phyloP scores from a whole-genome alignment of 2,329 filamentous ascomycete species.

The Aspergillus pseudoterreus region DNA sequence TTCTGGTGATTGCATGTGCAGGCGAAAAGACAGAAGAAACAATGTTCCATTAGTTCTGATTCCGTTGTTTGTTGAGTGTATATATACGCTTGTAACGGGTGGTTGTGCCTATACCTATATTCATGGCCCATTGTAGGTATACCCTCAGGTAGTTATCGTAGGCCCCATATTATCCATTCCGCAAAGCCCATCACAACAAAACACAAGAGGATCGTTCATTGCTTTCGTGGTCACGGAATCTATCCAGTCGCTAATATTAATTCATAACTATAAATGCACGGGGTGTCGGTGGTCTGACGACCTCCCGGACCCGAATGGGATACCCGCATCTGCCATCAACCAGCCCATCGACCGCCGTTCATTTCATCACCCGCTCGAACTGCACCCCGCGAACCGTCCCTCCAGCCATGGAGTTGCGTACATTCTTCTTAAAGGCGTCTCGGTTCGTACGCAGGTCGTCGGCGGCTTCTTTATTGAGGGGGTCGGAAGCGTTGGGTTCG shows the following conservation, averaged over 20 bases:
- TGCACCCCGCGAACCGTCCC: slow-evolving; percentile 67
- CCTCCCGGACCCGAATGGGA: not conserved
- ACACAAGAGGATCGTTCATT: slow-evolving; percentile 12
- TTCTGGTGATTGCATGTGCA: not conserved
- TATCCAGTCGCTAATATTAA: slow-evolving; percentile 34
- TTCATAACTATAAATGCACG: slow-evolving; percentile 19
- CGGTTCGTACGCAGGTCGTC: slow-evolving; percentile 83
- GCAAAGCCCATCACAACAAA: not conserved
- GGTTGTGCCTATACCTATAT: not conserved
- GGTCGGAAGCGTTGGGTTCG: slow-evolving; percentile 93
- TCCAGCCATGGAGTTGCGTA: slow-evolving; percentile 77
- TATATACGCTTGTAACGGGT: slow-evolving; percentile 26
- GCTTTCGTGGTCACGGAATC: slow-evolving; percentile 22
- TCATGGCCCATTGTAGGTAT: not conserved
- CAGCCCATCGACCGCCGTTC: not conserved
- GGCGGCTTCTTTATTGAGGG: slow-evolving; percentile 96
- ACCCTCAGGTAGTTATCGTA: not conserved
- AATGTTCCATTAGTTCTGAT: slow-evolving; percentile 18
- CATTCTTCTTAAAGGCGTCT: slow-evolving; percentile 88
- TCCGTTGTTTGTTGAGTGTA: slow-evolving; percentile 24
- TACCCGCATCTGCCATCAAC: not conserved
- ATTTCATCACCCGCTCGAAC: slow-evolving; percentile 78
- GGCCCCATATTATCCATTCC: not conserved
- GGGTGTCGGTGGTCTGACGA: not conserved
- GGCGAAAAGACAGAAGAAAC: not conserved